These are phyloP conservation scores for Areca catechu DNA, from an alignment of 176 grass and related monocot genomes.

Conservation along the genomic window DNA sequence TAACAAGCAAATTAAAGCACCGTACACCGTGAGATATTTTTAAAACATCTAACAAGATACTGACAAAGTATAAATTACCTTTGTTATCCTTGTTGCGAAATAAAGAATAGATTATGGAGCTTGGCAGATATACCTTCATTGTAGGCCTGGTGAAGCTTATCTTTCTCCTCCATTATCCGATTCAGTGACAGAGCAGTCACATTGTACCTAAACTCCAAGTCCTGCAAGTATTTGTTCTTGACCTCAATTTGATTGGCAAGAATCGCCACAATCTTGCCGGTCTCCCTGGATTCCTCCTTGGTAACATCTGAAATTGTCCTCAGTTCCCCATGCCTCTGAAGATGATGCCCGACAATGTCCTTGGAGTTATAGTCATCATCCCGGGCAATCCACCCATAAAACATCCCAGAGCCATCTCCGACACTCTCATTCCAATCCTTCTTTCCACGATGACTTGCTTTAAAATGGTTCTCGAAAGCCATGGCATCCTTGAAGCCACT, in stretches of 20 bases:
- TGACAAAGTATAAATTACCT: no score
- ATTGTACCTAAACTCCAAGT: slow-evolving; percentile 71
- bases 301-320: slow-evolving; percentile 49
- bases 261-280: slow-evolving; percentile 36
- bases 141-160: slow-evolving; percentile 49
- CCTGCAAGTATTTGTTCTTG: slow-evolving; percentile 51
- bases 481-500: slow-evolving; percentile 52
- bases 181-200: slow-evolving; percentile 34
- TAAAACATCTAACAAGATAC: no score
- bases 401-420: slow-evolving; percentile 20
- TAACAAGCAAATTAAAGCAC: no score
- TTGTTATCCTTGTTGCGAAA: no score
- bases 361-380: slow-evolving; percentile 41
- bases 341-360: slow-evolving; percentile 34
- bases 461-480: slow-evolving; percentile 51
- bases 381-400: slow-evolving; percentile 57
- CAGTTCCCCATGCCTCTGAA: slow-evolving; percentile 50
- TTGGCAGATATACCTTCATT: slow-evolving; percentile 49
- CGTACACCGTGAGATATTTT: no score
- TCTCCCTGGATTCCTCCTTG: slow-evolving; percentile 30
- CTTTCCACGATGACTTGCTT: slow-evolving; percentile 34
- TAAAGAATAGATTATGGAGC: no score
- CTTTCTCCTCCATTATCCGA: slow-evolving; percentile 46
- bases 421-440: slow-evolving; percentile 31
- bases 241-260: slow-evolving; percentile 53